Evolutionary conservation across 1,284 basidiomycete species (phyloP).

Genomic region (Cryptococcus neoformans): DNA sequence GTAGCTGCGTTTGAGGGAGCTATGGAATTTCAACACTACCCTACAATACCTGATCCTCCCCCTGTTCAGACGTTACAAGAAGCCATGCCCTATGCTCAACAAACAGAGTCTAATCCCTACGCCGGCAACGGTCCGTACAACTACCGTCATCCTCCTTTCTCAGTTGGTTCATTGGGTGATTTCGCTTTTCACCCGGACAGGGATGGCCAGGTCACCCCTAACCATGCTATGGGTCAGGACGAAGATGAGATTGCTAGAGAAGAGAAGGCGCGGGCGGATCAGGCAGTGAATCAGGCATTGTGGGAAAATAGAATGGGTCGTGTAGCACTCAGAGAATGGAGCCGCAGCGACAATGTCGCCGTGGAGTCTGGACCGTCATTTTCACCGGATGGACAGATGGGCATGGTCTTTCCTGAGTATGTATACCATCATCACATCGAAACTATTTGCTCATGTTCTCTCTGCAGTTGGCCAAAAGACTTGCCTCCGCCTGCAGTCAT

Average conservation of each 20-base stretch:
- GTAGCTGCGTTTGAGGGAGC: conserved; percentile 8
- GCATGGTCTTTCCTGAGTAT: conserved; percentile 32
- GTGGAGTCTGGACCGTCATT: too few relatives aligned
- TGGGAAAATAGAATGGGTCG: too few relatives aligned
- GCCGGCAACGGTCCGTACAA: background rate
- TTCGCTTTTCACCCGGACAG: background rate
- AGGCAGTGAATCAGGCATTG: too few relatives aligned
- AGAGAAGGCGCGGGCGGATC: too few relatives aligned
- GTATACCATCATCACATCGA: background rate
- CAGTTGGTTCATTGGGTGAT: background rate
- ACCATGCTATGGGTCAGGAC: too few relatives aligned
- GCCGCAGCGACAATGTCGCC: too few relatives aligned
- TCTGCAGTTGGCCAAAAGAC: conserved; percentile 34
- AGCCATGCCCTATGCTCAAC: background rate
- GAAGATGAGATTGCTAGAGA: too few relatives aligned
- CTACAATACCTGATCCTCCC: background rate
- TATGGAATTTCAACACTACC: background rate
- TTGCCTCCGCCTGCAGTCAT: conserved; percentile 33
- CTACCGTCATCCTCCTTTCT: background rate
- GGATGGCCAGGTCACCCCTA: too few relatives aligned
- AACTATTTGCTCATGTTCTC: background rate
- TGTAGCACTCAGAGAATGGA: too few relatives aligned
- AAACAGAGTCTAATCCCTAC: background rate
- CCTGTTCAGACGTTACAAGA: background rate
- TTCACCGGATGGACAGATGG: background rate